Percentiles rank a stretch among this genome's conserved stretches.
phyloP scores from a whole-genome alignment of 2,329 filamentous ascomycete genomes.

The Lojkania enalia region DNA sequence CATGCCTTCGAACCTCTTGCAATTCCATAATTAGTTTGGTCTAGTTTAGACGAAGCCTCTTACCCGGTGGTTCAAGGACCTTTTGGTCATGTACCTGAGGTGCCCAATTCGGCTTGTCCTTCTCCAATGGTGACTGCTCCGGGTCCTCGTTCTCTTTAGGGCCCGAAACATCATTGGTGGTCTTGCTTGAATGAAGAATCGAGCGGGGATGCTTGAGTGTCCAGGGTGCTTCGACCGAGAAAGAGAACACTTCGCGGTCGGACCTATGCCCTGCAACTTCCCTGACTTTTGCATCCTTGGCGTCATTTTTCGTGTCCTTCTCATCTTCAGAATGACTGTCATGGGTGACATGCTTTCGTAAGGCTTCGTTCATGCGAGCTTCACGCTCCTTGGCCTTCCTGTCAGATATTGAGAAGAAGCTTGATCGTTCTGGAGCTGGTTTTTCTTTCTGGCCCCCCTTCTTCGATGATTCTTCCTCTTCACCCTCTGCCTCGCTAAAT shows the following conservation, averaged over 20 bases:
- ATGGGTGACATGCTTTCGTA: conserved; percentile 17
- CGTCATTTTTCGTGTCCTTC: conserved; percentile 3
- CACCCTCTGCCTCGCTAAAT: conserved; percentile 70
- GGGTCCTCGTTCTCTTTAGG: conserved; percentile 2
- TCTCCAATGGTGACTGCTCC: conserved; percentile 2
- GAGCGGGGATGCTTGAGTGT: conserved; percentile 25
- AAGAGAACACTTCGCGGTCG: conserved; percentile 39
- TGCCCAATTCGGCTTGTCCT: conserved; percentile 26
- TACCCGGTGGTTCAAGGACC: conserved; percentile 24
- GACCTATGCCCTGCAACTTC: conserved; percentile 18
- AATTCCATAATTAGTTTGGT: too few relatives aligned
- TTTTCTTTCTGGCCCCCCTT: conserved; percentile 13
- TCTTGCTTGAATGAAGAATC: conserved; percentile 1
- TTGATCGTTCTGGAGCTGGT: conserved; percentile 16
- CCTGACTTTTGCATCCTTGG: conserved; percentile 16
- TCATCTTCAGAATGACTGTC: conserved; percentile 19
- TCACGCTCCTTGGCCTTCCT: conserved; percentile 24
- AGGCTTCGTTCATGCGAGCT: conserved; percentile 15
- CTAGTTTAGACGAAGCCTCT: conserved; percentile 29
- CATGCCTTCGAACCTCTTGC: too few relatives aligned
- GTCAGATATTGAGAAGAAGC: conserved; percentile 33
- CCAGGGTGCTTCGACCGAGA: conserved; percentile 41
- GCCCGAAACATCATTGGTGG: background rate
- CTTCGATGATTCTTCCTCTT: conserved; percentile 23
- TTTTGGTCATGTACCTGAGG: conserved; percentile 9